Evolutionary conservation across 164 flowering plant genomes (phyloP).

Genomic region (Macadamia integrifolia): DNA sequence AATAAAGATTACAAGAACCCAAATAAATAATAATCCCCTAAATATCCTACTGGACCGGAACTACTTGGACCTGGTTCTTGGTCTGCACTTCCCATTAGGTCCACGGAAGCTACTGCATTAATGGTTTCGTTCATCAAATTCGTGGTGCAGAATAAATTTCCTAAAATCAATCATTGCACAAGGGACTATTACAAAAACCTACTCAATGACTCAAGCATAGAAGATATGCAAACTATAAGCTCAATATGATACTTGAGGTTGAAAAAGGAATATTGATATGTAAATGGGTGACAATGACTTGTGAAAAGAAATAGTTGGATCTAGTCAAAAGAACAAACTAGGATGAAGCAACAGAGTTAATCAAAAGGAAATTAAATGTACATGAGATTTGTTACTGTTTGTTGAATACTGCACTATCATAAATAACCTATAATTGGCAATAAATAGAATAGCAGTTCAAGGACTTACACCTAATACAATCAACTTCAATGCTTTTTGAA

Average conservation of each 20-base stretch:
- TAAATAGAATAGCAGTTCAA: slow-evolving; percentile 1
- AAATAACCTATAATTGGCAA: not conserved
- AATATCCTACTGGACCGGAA: too few relatives aligned
- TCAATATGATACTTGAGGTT: too few relatives aligned
- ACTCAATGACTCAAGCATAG: too few relatives aligned
- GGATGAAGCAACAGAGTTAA: not conserved
- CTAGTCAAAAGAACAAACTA: not conserved
- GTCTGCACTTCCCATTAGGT: too few relatives aligned
- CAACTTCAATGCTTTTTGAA: slow-evolving; percentile 62
- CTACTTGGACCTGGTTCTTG: too few relatives aligned
- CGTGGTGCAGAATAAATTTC: not conserved
- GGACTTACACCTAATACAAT: slow-evolving; percentile 69
- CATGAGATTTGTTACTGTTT: not conserved
- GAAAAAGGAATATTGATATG: too few relatives aligned
- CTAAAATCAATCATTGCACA: not conserved
- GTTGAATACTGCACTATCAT: not conserved
- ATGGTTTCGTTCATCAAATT: not conserved
- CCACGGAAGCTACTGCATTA: too few relatives aligned
- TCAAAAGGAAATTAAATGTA: not conserved
- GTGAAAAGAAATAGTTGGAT: not conserved
- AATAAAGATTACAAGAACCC: too few relatives aligned
- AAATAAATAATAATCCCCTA: too few relatives aligned
- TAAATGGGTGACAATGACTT: too few relatives aligned
- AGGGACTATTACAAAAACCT: not conserved
- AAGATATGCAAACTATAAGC: too few relatives aligned